These are phyloP conservation scores for Eucalyptus decipiens DNA, from an alignment of 345 rosid genomes.

Conservation along the genomic window DNA sequence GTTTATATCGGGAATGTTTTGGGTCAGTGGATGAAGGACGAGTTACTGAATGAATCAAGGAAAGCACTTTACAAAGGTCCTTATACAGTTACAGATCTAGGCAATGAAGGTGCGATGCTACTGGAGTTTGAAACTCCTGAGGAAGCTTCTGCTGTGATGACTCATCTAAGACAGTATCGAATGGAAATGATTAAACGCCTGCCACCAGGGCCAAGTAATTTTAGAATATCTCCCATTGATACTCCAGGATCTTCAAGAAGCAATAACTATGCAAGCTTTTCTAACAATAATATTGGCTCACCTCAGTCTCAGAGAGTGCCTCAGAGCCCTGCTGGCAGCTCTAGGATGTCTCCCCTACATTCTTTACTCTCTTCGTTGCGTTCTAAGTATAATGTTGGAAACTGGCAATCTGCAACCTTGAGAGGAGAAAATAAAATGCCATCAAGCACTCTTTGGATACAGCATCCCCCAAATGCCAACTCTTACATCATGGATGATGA, in stretches of 20 bases:
- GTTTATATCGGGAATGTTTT: constrained; percentile 71
- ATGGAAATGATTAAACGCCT: constrained; percentile 38
- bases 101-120: constrained; percentile 68
- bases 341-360: constrained; percentile 27
- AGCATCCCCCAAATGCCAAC: constrained; percentile 14
- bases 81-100: constrained; percentile 61
- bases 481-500: constrained; percentile 32
- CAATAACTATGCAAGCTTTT: constrained; percentile 21
- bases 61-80: constrained; percentile 76
- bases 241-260: constrained; percentile 41
- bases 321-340: constrained; percentile 34
- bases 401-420: neutral
- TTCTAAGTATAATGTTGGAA: constrained; percentile 21
- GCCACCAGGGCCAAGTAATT: constrained; percentile 28
- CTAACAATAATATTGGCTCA: constrained; percentile 21
- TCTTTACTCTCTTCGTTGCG: constrained; percentile 31
- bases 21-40: constrained; percentile 88
- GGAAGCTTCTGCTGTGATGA: constrained; percentile 80
- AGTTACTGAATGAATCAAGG: constrained; percentile 74
- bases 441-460: constrained; percentile 27
- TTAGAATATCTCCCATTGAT: constrained; percentile 46
- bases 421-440: constrained; percentile 19
- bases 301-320: constrained; percentile 25
- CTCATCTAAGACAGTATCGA: constrained; percentile 69
- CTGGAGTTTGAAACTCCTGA: constrained; percentile 94